Evolutionary conservation across 1,284 basidiomycete genomes (phyloP), one percentile per base, ranked within the genome.

Genomic region (Irpex rosettiformis): DNA sequence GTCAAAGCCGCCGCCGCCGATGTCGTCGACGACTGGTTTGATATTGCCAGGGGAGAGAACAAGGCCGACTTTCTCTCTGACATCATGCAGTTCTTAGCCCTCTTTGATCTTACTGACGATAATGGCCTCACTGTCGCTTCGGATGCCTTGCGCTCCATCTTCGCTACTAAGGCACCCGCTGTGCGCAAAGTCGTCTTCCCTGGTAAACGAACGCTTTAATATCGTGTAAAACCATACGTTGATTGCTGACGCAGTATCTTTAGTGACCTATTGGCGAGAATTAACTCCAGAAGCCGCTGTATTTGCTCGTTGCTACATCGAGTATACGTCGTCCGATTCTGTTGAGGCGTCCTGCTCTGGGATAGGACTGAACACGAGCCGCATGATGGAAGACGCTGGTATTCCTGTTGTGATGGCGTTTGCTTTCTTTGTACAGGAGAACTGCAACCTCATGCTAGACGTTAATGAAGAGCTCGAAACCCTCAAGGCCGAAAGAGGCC

Each of bases 391-490:
- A 77, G 0, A 81, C 83, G n/a, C 75, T 95, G 2, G 93, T 96
- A 66, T 97, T 16, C 95, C 95, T 0, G 90, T 93, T 22, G 89
- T 96, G 21, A 96, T 93, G 0, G 86, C 88, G 0, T 85, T 96
- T 53, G 94, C 94, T 0, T 96, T 90, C 76, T 79, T 82, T 55
- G 85, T 96, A 29, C 91, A 97, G 72, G 79, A 85, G 54, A 79
- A 84, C 1, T 94, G 91, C 73, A 92, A 93, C 68, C 73, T 73
- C 3, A 76, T 93, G 5, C 77, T 89, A 30, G 77, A 79, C 42
- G 25, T 54, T 16, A 62, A 62, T 22, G 76, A 62, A 45, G 56
- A 78, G 3, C 69, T 68, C 4, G 75, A 80, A 54, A 72, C 75
- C 2, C 70, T 79, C 24, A 69, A 71, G 0, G 63, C 73, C 2